A percentile compares a stretch with the other conserved stretches of the same genome.
Evolutionary conservation across 179 eudicot species (phyloP).

Genomic region (Spinacia oleracea): DNA sequence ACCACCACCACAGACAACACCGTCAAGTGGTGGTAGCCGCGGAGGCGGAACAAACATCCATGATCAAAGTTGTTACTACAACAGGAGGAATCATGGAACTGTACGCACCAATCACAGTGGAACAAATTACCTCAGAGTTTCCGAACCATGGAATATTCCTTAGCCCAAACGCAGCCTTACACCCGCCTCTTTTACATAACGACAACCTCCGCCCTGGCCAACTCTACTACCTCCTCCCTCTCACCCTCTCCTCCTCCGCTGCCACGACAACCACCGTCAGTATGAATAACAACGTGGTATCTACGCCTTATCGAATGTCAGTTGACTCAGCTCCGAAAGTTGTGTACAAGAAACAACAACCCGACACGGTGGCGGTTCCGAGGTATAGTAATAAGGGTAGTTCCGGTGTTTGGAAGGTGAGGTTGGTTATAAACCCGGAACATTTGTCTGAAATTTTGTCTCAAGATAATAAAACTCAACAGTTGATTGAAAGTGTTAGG

Average conservation of each 20-base stretch:
- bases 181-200: slow-evolving; percentile 28
- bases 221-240: slow-evolving; percentile 52
- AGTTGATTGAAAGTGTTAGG: slow-evolving; percentile 51
- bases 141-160: slow-evolving; percentile 51
- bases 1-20: background rate
- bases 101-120: slow-evolving; percentile 57
- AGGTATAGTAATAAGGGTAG: slow-evolving; percentile 27
- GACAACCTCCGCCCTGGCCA: slow-evolving; percentile 39
- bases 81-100: slow-evolving; percentile 73
- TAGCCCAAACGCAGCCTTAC: slow-evolving; percentile 32
- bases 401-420: slow-evolving; percentile 57
- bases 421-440: slow-evolving; percentile 58
- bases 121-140: slow-evolving; percentile 59
- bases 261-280: background rate
- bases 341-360: slow-evolving; percentile 10
- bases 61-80: slow-evolving; percentile 54
- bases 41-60: background rate
- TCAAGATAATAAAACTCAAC: slow-evolving; percentile 48
- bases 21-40: background rate
- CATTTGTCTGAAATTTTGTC: slow-evolving; percentile 52
- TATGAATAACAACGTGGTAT: background rate
- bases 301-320: slow-evolving; percentile 49
- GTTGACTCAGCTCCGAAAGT: slow-evolving; percentile 29
- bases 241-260: slow-evolving; percentile 26
- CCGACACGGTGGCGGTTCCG: slow-evolving; percentile 31